Evolutionary conservation across 2,329 filamentous ascomycete genomes (phyloP).

Genomic region (Aspergillus alliaceus): DNA sequence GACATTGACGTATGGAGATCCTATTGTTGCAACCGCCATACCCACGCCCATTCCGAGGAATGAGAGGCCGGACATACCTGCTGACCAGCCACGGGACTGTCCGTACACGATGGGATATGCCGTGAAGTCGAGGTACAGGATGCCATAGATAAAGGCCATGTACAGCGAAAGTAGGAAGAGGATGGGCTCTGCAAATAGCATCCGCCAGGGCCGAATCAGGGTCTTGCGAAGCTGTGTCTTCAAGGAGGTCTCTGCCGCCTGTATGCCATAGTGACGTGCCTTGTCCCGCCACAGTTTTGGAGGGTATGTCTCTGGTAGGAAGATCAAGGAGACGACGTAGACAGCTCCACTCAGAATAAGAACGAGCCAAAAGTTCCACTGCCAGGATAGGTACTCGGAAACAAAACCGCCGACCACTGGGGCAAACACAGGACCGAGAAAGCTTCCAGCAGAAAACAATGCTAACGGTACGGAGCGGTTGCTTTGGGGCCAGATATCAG

Average conservation of each 20-base stretch:
- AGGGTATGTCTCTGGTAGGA: neutral
- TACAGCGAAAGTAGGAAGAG: constrained; percentile 46
- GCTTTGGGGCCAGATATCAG: constrained; percentile 53
- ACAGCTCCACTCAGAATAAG: neutral
- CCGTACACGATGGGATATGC: constrained; percentile 52
- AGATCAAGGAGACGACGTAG: neutral
- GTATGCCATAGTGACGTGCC: neutral
- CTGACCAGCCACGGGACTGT: constrained; percentile 40
- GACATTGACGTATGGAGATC: constrained; percentile 35
- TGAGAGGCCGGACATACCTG: constrained; percentile 45
- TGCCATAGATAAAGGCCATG: constrained; percentile 48
- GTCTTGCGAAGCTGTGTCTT: neutral
- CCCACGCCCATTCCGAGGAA: constrained; percentile 47
- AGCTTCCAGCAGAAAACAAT: constrained; percentile 28
- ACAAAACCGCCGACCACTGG: constrained; percentile 56
- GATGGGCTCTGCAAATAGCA: constrained; percentile 50
- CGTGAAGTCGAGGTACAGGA: constrained; percentile 50
- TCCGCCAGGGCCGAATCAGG: constrained; percentile 45
- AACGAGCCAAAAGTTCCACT: neutral
- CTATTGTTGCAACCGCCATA: constrained; percentile 25
- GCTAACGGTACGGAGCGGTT: neutral
- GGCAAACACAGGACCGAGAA: constrained; percentile 61
- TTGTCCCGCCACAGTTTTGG: neutral
- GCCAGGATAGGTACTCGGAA: neutral
- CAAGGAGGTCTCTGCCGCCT: neutral